phyloP scores from a whole-genome alignment of 495 filamentous ascomycete genomes.

The Aspergillus egyptiacus region DNA sequence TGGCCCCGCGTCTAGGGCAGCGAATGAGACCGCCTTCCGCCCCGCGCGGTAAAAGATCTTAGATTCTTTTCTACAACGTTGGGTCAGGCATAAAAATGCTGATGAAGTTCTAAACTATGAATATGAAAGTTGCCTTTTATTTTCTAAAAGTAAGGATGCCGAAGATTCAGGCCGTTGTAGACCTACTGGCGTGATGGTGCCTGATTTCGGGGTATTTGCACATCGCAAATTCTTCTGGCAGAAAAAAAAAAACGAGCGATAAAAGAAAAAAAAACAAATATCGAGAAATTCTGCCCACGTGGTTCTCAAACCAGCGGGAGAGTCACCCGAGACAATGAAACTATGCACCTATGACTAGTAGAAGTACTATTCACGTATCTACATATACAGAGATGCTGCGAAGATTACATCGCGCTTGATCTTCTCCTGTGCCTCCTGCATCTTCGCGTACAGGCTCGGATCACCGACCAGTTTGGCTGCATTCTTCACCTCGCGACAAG shows the following conservation, averaged over 20 bases:
- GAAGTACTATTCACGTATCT: constrained; percentile 7
- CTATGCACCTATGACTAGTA: background rate
- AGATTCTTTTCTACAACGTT: constrained; percentile 9
- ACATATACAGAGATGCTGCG: constrained; percentile 80
- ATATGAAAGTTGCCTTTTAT: too few relatives aligned
- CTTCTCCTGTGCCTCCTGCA: constrained; percentile 92
- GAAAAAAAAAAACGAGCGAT: too few relatives aligned
- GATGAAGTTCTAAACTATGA: too few relatives aligned
- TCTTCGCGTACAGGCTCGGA: constrained; percentile 86
- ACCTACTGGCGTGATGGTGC: background rate
- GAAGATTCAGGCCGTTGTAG: background rate
- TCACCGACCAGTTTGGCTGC: constrained; percentile 95
- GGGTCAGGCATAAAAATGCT: too few relatives aligned
- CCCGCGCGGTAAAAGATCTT: constrained; percentile 26
- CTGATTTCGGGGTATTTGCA: background rate
- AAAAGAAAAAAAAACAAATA: constrained; percentile 13
- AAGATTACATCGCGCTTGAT: constrained; percentile 95
- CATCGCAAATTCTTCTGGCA: constrained; percentile 12
- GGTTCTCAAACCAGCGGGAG: background rate
- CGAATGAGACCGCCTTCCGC: constrained; percentile 39
- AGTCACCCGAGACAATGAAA: background rate
- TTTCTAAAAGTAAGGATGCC: too few relatives aligned
- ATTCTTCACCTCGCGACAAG: constrained; percentile 95
- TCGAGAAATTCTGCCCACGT: constrained; percentile 10
- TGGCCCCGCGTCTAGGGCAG: constrained; percentile 39